These are phyloP conservation scores for Serendipita indica DNA, from an alignment of 768 basidiomycete genomes.

Conservation along the genomic window DNA sequence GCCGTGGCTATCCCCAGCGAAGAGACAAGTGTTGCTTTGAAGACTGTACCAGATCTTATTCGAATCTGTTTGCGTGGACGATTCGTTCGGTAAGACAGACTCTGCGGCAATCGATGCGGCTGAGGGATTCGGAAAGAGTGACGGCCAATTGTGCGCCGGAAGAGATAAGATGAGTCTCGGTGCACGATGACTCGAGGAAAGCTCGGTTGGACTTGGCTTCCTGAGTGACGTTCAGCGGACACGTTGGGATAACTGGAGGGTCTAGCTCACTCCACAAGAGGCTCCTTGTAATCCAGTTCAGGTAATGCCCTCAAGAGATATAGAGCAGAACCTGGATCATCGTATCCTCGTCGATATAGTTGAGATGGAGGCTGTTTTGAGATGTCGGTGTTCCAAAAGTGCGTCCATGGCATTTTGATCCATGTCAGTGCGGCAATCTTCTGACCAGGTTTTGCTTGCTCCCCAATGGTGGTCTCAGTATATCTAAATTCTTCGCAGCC, in stretches of 20 bases:
- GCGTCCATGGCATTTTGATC: conserved; percentile 8
- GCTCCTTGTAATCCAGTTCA: neutral
- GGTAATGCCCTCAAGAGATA: neutral
- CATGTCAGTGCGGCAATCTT: neutral
- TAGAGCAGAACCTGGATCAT: neutral
- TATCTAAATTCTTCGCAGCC: conserved; percentile 6
- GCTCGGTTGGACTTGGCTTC: neutral
- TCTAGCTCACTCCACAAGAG: neutral
- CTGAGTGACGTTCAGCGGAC: neutral
- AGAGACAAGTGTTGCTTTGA: conserved; percentile 6
- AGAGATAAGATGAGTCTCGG: neutral
- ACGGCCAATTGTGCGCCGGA: neutral
- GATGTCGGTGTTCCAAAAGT: neutral
- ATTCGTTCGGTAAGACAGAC: neutral
- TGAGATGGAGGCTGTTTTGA: neutral
- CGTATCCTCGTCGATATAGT: neutral
- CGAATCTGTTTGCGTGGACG: neutral
- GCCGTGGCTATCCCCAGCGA: conserved; percentile 2
- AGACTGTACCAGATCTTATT: neutral
- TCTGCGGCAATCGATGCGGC: neutral
- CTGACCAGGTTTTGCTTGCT: neutral
- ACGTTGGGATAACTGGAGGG: no score
- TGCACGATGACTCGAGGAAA: neutral
- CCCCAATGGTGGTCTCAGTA: neutral
- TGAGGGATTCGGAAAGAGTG: neutral